These are phyloP conservation scores for Trichoderma brevicompactum DNA, from an alignment of 2,329 filamentous ascomycete species.

Conservation along the genomic window DNA sequence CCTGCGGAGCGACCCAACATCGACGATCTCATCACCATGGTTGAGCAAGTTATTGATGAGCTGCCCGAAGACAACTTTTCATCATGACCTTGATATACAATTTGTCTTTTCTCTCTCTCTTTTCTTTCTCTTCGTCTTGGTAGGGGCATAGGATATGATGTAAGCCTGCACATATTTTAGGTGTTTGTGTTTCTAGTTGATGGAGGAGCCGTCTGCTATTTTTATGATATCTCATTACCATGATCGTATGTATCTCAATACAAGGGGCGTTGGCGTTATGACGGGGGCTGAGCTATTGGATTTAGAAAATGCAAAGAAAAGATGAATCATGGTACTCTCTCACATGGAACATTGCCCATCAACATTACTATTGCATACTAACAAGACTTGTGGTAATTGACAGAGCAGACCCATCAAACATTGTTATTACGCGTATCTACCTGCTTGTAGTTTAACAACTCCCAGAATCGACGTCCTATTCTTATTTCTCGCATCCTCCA, in stretches of 20 bases:
- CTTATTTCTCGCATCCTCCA: not conserved
- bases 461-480: not conserved
- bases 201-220: constrained; percentile 9
- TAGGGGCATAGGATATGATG: constrained; percentile 14
- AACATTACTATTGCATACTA: constrained; percentile 9
- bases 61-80: constrained; percentile 52
- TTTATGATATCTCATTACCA: constrained; percentile 9
- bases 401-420: not conserved
- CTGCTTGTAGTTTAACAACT: not conserved
- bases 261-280: constrained; percentile 21
- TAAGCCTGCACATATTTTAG: constrained; percentile 13
- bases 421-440: not conserved
- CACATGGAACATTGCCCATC: not conserved
- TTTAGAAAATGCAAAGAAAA: constrained; percentile 7
- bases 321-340: not conserved
- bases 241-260: constrained; percentile 6
- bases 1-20: constrained; percentile 86
- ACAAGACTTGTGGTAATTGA: not conserved
- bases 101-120: not conserved
- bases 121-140: not conserved
- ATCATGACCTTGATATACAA: constrained; percentile 29
- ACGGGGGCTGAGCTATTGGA: constrained; percentile 1
- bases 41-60: constrained; percentile 72
- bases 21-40: constrained; percentile 76
- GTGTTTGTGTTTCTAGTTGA: constrained; percentile 8